Base-by-base conservation (phyloP, 2,329 filamentous ascomycete genomes). In the Magnaporthales sp. region DNA sequence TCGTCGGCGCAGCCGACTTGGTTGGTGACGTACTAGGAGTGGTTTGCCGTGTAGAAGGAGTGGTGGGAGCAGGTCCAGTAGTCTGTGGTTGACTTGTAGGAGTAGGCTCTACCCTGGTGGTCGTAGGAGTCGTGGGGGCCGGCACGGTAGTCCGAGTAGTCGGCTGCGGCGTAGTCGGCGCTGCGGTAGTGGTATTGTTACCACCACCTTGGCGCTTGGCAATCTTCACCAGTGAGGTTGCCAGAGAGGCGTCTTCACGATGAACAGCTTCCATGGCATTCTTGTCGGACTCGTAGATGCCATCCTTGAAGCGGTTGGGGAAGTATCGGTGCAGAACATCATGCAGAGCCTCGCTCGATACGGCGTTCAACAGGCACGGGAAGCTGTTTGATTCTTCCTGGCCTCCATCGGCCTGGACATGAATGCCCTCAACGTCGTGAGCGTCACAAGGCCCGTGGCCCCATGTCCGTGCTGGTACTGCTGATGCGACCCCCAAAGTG, bases 241-340 rank as follows among this genome's bases (percentile, higher is more conserved):
- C 88, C 51, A 91, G 79, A 51, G 83, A 80, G 26, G 86, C 83
- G 73, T 91, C 83, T 69, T 84, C 82, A 60, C 80, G 79, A 76
- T 87, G 84, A 30, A 90, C 81, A 38, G 83, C 85, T 74, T 90
- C 85, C 66, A 90, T 80, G 29, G 88, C 88, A 11, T 83, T 80
- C 70, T 81, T 82, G 72, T 90, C 89, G 69, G 86, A 85, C 69
- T 85, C 82, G 75, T 88, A 91, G 67, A 91, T 83, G 67, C 89
- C 89, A 73, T 91, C 84, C 74, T 87, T 84, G 77, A 88, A 91
- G 73, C 86, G 85, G 63, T 83, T 81, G 62, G 85, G 83, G 66
- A 88, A 80, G 71, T 88, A 83, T 68, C 82, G 79, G 75, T 91
- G 87, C 32, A 93, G 80, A 66, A 90, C 84, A 62, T 84, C 83